Conservation (phyloP, 2,329 filamentous ascomycete species). For the Xylariaceae sp. region DNA sequence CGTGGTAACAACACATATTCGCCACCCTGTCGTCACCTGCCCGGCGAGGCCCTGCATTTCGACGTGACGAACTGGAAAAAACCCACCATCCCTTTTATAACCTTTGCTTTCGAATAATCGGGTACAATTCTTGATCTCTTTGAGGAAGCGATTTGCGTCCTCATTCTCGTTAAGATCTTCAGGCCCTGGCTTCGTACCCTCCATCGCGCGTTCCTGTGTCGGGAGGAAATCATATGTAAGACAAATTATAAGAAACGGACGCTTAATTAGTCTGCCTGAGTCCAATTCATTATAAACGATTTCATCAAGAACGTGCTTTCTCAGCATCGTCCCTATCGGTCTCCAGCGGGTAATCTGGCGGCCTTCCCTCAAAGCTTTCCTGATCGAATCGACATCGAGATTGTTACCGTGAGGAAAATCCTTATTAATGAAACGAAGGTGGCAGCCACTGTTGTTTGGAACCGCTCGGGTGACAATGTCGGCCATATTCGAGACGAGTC, state of each 20-base stretch:
- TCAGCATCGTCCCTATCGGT: constrained; percentile 17
- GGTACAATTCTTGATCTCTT: constrained; percentile 10
- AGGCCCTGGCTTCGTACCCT: not conserved
- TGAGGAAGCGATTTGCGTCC: constrained; percentile 12
- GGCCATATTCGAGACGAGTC: constrained; percentile 16
- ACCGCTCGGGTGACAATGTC: constrained; percentile 14
- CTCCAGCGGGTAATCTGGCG: constrained; percentile 11
- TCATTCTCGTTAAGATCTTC: constrained; percentile 11
- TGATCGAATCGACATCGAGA: constrained; percentile 9
- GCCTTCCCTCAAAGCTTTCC: not conserved
- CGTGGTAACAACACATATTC: too few species aligned
- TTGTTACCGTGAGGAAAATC: constrained; percentile 5
- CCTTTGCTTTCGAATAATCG: constrained; percentile 4
- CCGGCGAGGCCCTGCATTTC: too few species aligned
- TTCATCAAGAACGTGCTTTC: constrained; percentile 17
- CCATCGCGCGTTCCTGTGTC: constrained; percentile 11
- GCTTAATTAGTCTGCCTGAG: constrained; percentile 6
- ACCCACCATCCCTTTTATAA: constrained; percentile 15
- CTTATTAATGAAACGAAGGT: constrained; percentile 21
- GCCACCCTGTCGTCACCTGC: too few species aligned
- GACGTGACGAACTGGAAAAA: too few species aligned
- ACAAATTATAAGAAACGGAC: constrained; percentile 14
- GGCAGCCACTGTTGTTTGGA: constrained; percentile 15
- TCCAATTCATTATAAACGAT: constrained; percentile 15
- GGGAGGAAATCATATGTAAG: constrained; percentile 21